Base-by-base conservation (phyloP, 768 basidiomycete species). In the Lentinula lateritia region DNA sequence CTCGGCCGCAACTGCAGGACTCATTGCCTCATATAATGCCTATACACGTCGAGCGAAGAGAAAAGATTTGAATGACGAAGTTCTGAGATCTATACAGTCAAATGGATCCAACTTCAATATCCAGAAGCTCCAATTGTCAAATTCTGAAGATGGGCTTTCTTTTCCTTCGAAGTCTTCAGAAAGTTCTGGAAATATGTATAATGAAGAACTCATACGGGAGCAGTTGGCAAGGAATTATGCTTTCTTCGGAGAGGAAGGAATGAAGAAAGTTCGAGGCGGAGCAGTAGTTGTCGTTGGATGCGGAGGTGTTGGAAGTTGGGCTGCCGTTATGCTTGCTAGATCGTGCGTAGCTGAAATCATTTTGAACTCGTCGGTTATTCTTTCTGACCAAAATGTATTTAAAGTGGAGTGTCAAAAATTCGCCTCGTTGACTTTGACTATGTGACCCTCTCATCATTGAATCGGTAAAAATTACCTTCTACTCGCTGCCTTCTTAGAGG, bases 271-370 rank as follows among this genome's bases (percentile, higher is more conserved):
- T 57, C 81, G 97, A 57, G 69, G 78, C 8, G 84, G 86, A 12
- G 83, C 79, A 5, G 95, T 98, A 0, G 94, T 93, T 16, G 77
- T 98, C 18, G 88, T 99, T 3, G 97, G 97, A 6, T 93, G 95
- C 65, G 97, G 97, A 61, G 96, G 97, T 2, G 97, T 99, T 0
- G 97, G 97, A 0, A 95, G 92, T 69, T 96, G 94, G 92, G 91
- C 88, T 41, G 94, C 95, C 15, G 84, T 96, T 36, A 96, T 96
- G 96, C 84, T 94, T 32, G 88, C 86, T 50, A 78, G 95, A 71
- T 95, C 93, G 91, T 95, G 69, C 70, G 92, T 84, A 34, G 5
- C 36, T 39, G 45, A 16, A n/a, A 28, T 36, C 13, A 8, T 32
- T 45, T 12, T 23, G n/a, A 23, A 23, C 23, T 23, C 16, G 34